These are phyloP conservation scores for Orbilia quercus DNA, from an alignment of 2,329 filamentous ascomycete genomes.

Conservation along the genomic window DNA sequence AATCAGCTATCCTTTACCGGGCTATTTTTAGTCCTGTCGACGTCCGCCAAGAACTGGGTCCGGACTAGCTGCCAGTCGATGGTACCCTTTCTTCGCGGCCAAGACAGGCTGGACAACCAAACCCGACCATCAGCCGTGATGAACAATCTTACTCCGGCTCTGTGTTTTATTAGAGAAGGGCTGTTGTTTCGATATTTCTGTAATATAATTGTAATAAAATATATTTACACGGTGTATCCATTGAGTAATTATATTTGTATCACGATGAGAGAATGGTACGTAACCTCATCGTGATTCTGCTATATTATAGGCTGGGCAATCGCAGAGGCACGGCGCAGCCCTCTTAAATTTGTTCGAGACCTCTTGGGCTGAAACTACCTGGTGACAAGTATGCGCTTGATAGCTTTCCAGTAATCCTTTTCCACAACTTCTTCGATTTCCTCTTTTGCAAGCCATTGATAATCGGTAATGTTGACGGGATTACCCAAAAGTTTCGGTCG, in stretches of 20 bases:
- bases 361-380: conserved; percentile 17
- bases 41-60: conserved; percentile 45
- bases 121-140: neutral
- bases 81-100: conserved; percentile 6
- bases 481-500: conserved; percentile 83
- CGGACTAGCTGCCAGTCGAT: conserved; percentile 15
- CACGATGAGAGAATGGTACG: conserved; percentile 15
- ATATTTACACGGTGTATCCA: conserved; percentile 26
- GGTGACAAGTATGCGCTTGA: conserved; percentile 81
- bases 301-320: conserved; percentile 22
- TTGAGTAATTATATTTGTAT: conserved; percentile 32
- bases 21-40: conserved; percentile 55
- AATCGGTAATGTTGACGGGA: conserved; percentile 78
- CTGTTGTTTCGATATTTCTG: neutral
- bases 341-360: neutral
- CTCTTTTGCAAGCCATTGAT: conserved; percentile 90
- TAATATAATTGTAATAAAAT: neutral
- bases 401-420: conserved; percentile 75
- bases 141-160: too few species aligned
- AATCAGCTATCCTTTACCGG: conserved; percentile 34
- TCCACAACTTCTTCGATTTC: conserved; percentile 79
- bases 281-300: conserved; percentile 18
- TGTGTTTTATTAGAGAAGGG: too few species aligned
- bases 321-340: conserved; percentile 20
- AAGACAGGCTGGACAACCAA: conserved; percentile 37